Base-by-base conservation (phyloP, 2,329 filamentous ascomycete species). In the Phyllosticta citrichinensis region DNA sequence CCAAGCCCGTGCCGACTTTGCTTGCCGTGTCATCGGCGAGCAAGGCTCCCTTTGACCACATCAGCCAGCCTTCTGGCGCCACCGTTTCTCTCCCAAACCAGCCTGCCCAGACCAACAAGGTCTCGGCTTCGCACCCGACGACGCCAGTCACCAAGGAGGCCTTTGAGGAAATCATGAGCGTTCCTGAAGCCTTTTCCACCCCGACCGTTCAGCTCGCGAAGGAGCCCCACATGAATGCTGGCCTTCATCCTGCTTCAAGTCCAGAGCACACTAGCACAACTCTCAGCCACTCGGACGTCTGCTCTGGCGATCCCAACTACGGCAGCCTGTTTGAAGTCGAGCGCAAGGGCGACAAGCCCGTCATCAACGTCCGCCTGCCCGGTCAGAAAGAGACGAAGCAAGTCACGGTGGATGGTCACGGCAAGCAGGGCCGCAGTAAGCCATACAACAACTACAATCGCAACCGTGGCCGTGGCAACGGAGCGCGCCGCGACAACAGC, bases 81-180 rank as follows among this genome's bases (percentile, higher is more conserved):
- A 57, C 60, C 3, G 60, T 62, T 6, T 62, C 60, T 33, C 52
- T 62, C 30, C 60, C 60, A 5, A 50, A 30, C 12, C 50, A 62
- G 60, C 55, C 54, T 6, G 4, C 35, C n/a, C 6, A 12, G 8
- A 20, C 8, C 19, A 14, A 25, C 25, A 47, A 55, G n/a, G 47
- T 35, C 17, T 33, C 51, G 14, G 30, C 27, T 19, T 54, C n/a
- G 51, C 11, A 33, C 5, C 14, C 40, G 14, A n/a, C 17, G 14
- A n/a, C 17, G 40, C 5, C 14, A n/a, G 51, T 55, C 14, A 55
- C 60, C 22, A 62, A 62, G 55, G 52, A 55, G 20, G 40, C 55
- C 19, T 55, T 62, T 20, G 60, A 62, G 30, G 60, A 62, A 22
- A 50, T 62, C 8, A 62, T 62, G 60, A 58, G 56, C 52, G 52